Conservation (phyloP, 1,284 basidiomycete species). For the Porogramme epimiltina region DNA sequence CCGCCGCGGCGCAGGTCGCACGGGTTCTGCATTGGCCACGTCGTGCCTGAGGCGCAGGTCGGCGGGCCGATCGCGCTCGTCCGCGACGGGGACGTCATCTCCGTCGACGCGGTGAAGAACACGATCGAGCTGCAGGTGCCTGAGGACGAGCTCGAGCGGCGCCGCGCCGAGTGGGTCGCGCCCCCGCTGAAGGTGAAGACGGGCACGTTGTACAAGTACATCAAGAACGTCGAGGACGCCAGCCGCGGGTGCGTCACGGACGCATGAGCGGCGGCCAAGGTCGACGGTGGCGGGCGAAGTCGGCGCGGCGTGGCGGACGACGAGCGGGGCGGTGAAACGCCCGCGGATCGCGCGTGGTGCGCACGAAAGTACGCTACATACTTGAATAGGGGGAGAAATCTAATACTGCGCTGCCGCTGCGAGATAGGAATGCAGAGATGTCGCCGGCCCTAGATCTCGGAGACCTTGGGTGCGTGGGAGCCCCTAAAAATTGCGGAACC, state of each 20-base stretch:
- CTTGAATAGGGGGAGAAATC: not conserved
- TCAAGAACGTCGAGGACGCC: conserved; percentile 84
- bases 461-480: too few relatives aligned
- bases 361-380: not conserved
- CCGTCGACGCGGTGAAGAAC: conserved; percentile 85
- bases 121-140: conserved; percentile 75
- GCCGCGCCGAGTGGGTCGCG: conserved; percentile 73
- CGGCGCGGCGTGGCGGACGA: not conserved
- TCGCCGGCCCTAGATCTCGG: too few relatives aligned
- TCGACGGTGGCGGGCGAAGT: not conserved
- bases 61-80: conserved; percentile 93
- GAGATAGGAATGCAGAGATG: too few relatives aligned
- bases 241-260: conserved; percentile 90
- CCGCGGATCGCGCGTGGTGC: not conserved
- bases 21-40: conserved; percentile 91
- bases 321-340: too few relatives aligned
- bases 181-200: conserved; percentile 84
- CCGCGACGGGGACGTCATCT: conserved; percentile 83
- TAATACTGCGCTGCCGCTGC: not conserved
- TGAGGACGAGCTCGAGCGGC: conserved; percentile 68
- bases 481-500: too few relatives aligned
- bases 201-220: conserved; percentile 89
- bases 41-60: conserved; percentile 87
- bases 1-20: conserved; percentile 59
- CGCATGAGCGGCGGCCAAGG: conserved; percentile 39